Evolutionary conservation across 805 yeast genomes (phyloP).

Genomic region (Ogataea nakhonphanomensis): DNA sequence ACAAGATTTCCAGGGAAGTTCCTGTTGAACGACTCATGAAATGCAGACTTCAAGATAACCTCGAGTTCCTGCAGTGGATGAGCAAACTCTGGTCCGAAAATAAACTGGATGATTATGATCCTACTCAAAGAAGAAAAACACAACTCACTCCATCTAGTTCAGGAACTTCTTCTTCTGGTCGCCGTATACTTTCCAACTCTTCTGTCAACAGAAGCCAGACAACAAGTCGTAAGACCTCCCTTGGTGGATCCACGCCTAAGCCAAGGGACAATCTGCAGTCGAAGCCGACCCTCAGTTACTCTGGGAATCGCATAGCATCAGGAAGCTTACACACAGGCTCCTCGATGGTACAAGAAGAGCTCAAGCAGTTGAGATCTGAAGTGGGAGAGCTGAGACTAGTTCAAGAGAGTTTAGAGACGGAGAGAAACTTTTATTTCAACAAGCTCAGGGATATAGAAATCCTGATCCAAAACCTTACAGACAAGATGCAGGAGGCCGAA

Average conservation of each 20-base stretch:
- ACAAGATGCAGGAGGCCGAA: constrained; percentile 39
- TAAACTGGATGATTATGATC: constrained; percentile 71
- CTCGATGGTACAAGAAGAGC: constrained; percentile 37
- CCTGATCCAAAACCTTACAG: constrained; percentile 61
- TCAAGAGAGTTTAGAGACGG: constrained; percentile 68
- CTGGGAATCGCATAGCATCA: constrained; percentile 8
- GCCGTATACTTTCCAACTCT: constrained; percentile 17
- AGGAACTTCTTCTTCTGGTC: constrained; percentile 10
- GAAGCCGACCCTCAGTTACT: constrained; percentile 7
- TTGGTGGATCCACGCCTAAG: constrained; percentile 16
- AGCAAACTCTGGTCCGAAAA: constrained; percentile 77
- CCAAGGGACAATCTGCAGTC: constrained; percentile 9
- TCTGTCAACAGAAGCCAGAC: constrained; percentile 12
- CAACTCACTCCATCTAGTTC: constrained; percentile 6
- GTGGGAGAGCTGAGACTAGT: constrained; percentile 54
- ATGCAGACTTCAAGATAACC: constrained; percentile 89
- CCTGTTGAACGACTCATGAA: constrained; percentile 80
- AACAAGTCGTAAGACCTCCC: constrained; percentile 23
- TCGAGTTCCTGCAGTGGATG: constrained; percentile 93
- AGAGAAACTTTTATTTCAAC: constrained; percentile 86
- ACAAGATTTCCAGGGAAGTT: constrained; percentile 66
- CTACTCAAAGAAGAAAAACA: constrained; percentile 51
- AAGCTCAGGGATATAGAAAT: constrained; percentile 88
- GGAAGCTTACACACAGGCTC: constrained; percentile 9
- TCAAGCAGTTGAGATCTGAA: constrained; percentile 51